Evolutionary conservation across 495 filamentous ascomycete species (phyloP).

Genomic region (Entonaema liquescens): DNA sequence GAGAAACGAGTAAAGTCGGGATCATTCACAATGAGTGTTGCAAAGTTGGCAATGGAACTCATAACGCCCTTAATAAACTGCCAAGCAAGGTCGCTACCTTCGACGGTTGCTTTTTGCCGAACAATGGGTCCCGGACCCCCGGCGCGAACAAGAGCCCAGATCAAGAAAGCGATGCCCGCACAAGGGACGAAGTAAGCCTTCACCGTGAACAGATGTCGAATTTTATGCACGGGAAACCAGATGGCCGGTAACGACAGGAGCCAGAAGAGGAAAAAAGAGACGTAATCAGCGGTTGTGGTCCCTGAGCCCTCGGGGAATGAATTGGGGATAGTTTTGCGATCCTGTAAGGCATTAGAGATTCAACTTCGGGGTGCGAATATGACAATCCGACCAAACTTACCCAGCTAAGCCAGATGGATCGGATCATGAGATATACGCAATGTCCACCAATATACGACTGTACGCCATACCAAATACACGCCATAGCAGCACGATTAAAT

Average conservation of each 20-base stretch:
- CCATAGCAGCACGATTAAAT: conserved; percentile 88
- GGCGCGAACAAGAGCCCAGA: conserved; percentile 86
- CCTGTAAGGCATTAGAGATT: conserved; percentile 43
- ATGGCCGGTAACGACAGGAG: conserved; percentile 80
- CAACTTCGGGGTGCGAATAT: not conserved
- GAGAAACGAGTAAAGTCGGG: conserved; percentile 93
- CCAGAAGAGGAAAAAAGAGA: conserved; percentile 89
- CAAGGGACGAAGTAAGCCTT: conserved; percentile 87
- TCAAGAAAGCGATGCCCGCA: conserved; percentile 87
- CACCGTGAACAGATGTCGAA: conserved; percentile 89
- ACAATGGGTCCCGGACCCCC: conserved; percentile 88
- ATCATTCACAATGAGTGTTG: conserved; percentile 84
- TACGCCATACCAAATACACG: conserved; percentile 88
- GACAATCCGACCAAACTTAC: conserved; percentile 34
- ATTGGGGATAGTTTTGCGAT: conserved; percentile 68
- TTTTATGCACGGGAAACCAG: conserved; percentile 80
- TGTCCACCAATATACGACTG: conserved; percentile 86
- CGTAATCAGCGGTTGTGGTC: conserved; percentile 77
- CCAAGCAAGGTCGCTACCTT: conserved; percentile 81
- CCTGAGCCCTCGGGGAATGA: conserved; percentile 69
- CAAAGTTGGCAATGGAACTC: conserved; percentile 92
- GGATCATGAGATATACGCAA: conserved; percentile 84
- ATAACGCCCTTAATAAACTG: conserved; percentile 84
- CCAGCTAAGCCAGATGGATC: conserved; percentile 76
- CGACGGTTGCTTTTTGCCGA: conserved; percentile 67